phyloP scores from a whole-genome alignment of 2,329 filamentous ascomycete species.

The Diaporthe sp. region DNA sequence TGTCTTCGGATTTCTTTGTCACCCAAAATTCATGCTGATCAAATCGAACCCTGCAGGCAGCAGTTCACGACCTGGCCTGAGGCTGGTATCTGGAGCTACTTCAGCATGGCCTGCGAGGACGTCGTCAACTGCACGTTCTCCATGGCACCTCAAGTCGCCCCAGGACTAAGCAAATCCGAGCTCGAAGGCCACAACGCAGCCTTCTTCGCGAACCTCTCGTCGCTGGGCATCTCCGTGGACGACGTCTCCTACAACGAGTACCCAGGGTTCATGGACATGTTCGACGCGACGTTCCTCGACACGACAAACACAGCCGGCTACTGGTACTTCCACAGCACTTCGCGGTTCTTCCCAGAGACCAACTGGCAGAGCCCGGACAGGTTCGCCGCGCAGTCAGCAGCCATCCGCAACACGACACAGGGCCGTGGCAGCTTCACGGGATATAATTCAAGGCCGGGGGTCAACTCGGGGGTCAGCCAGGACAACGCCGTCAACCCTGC shows the following conservation, averaged over 20 bases:
- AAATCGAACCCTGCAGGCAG: not conserved
- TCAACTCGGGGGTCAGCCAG: conserved; percentile 41
- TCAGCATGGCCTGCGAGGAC: not conserved
- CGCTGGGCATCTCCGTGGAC: conserved; percentile 42
- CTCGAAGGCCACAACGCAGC: conserved; percentile 24
- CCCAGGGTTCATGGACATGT: conserved; percentile 43
- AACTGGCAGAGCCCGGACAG: conserved; percentile 43
- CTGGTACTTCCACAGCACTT: conserved; percentile 38
- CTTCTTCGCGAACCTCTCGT: conserved; percentile 58
- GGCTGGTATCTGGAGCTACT: conserved; percentile 9
- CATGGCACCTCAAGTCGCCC: conserved; percentile 34
- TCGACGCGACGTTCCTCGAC: conserved; percentile 40
- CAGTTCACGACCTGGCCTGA: conserved; percentile 32
- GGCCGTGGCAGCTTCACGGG: conserved; percentile 43
- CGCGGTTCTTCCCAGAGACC: conserved; percentile 47
- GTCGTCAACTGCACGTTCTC: conserved; percentile 10
- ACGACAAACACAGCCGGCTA: conserved; percentile 51
- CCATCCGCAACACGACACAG: conserved; percentile 39
- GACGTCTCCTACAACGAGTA: conserved; percentile 39
- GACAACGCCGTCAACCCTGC: conserved; percentile 59
- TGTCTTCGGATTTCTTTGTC: not conserved
- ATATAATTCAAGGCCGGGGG: conserved; percentile 42
- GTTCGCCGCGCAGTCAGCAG: conserved; percentile 44
- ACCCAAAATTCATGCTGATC: not conserved
- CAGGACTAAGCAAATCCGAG: conserved; percentile 18